Evolutionary conservation across 2,329 filamentous ascomycete genomes (phyloP), one percentile per base, ranked within the genome.

Genomic region (Cladosporium sp.): DNA sequence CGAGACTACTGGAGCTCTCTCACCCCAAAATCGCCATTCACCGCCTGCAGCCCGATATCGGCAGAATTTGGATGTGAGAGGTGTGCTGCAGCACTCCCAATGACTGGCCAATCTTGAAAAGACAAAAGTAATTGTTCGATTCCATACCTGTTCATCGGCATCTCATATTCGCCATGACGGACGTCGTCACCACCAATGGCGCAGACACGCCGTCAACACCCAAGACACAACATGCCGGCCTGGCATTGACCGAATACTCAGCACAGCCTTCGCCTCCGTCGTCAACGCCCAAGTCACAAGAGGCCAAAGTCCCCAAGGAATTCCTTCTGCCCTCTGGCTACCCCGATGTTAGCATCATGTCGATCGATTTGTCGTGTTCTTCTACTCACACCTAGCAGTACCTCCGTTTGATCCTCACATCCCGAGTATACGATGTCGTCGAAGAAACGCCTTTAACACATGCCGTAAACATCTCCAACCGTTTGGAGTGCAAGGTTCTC

Each of bases 351-450:
- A 63, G 72, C 60, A 12, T 1, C 13, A 19, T 43, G 7, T 15
- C 27, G 19, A 13, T 36, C n/a, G 13, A 32, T 34, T 11, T n/a
- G 9, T 30, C 2, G 36, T 17, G 2, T 38, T 3, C 3, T 20
- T 9, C 18, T 18, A 9, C 45, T 43, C 24, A 52, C 43, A 13
- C 20, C 18, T 4, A 0, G 11, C 63, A 95, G 89, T 99, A 99
- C 69, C 80, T 97, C 43, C 88, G 91, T 47, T 82, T 99, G 55
- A 99, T 99, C 73, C 84, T 96, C 50, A 86, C 83, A 12, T 96
- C 92, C n/a, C 83, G 89, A 62, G 91, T 99, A 59, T 96, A 97
- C 78, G 93, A 99, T 76, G 90, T 95, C 54, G 89, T 96, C 71
- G 59, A 72, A 36, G 85, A 95, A 69, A 97, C 91, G 0, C 87